Conservation (phyloP, 495 filamentous ascomycete genomes). For the Podospora fimiseda region DNA sequence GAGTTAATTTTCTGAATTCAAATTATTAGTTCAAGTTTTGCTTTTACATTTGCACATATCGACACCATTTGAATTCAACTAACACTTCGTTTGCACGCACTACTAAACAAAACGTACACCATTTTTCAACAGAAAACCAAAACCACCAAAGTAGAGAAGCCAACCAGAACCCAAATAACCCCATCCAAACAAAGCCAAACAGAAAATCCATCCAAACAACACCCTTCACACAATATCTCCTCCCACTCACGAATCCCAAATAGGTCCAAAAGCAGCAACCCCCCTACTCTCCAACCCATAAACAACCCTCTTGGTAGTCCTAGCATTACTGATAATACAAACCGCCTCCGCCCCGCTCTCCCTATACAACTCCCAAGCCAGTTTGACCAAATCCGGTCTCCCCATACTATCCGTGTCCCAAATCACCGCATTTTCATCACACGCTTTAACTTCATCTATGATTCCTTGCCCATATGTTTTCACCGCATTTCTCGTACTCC, state of each 20-base stretch:
- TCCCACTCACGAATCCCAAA: conserved; percentile 60
- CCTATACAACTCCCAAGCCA: conserved; percentile 47
- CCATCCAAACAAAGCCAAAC: too few species aligned
- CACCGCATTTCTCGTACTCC: conserved; percentile 35
- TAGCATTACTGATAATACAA: conserved; percentile 61
- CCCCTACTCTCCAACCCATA: conserved; percentile 60
- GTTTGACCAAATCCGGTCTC: conserved; percentile 35
- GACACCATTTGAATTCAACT: too few species aligned
- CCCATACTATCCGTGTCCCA: conserved; percentile 35
- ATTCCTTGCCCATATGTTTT: conserved; percentile 35
- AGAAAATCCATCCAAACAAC: background rate
- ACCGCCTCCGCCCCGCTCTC: conserved; percentile 60
- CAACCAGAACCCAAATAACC: too few species aligned
- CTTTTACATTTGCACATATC: too few species aligned
- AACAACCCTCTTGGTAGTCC: conserved; percentile 55
- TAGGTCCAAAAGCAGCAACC: conserved; percentile 60
- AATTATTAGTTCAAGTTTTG: too few species aligned
- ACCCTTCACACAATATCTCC: too few species aligned
- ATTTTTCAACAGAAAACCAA: too few species aligned
- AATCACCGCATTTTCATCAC: conserved; percentile 32
- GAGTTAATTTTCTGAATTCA: too few species aligned
- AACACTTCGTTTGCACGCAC: too few species aligned
- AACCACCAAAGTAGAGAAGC: background rate
- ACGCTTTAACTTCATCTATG: conserved; percentile 26
- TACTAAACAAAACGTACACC: too few species aligned